Percentiles rank a stretch among this genome's conserved stretches.
These are phyloP conservation scores for Colletotrichum musae DNA, from an alignment of 2,329 filamentous ascomycete genomes.

Conservation along the genomic window DNA sequence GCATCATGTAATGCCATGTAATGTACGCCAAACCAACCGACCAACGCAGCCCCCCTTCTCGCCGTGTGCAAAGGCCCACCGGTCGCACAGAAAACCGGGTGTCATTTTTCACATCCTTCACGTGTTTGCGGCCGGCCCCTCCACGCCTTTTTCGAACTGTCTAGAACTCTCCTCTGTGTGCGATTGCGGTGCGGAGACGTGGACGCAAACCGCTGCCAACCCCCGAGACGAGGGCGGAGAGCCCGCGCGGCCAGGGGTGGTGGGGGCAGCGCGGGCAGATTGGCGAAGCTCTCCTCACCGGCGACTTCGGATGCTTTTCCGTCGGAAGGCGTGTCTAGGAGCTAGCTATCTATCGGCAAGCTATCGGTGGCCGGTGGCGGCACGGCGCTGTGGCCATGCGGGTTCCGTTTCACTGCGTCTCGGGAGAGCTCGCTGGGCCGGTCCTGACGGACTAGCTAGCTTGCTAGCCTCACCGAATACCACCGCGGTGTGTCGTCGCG, in stretches of 20 bases:
- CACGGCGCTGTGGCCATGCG: background rate
- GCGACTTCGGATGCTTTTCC: background rate
- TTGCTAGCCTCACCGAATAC: background rate
- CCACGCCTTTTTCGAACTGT: background rate
- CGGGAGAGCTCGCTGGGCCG: constrained; percentile 5
- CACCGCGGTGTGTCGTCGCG: background rate
- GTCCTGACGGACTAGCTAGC: constrained; percentile 1
- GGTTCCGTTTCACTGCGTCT: constrained; percentile 19
- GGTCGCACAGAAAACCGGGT: background rate
- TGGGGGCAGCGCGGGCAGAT: background rate
- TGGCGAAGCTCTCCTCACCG: background rate
- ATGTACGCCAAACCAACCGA: background rate
- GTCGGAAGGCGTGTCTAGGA: constrained; percentile 9
- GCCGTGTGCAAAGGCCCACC: background rate
- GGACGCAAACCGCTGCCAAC: background rate
- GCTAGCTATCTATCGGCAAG: constrained; percentile 9
- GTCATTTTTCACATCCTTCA: background rate
- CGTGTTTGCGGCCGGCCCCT: background rate
- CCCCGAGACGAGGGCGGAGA: background rate
- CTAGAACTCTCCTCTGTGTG: background rate
- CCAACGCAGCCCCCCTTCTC: background rate
- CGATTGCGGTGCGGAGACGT: background rate
- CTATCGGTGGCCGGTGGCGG: constrained; percentile 7
- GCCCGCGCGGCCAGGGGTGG: background rate
- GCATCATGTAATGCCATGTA: constrained; percentile 15